Conservation (phyloP, 2,329 filamentous ascomycete genomes). For the Colletotrichum aenigma region DNA sequence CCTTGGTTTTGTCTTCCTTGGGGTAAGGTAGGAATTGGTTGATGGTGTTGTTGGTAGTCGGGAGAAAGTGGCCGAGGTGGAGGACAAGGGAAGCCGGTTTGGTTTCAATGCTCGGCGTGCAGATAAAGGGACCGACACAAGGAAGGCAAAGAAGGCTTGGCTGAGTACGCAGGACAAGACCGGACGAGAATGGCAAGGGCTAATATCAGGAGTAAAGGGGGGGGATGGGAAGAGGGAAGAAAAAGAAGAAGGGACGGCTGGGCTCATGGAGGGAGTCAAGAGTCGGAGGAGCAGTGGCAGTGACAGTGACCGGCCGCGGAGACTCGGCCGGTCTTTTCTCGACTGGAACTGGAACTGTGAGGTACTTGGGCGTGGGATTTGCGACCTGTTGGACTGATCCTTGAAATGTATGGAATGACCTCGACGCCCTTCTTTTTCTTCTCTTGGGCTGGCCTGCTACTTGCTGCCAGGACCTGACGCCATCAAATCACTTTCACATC, state of each 20-base stretch:
- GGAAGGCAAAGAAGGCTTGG: not conserved
- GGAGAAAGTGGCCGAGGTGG: not conserved
- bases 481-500: conserved; percentile 4
- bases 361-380: not conserved
- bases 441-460: not conserved
- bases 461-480: not conserved
- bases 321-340: not conserved
- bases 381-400: not conserved
- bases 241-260: not conserved
- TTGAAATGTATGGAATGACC: not conserved
- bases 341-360: not conserved
- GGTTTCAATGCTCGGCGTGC: not conserved
- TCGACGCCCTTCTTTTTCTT: not conserved
- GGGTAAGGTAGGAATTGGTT: not conserved
- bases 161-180: not conserved
- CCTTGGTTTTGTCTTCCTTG: not conserved
- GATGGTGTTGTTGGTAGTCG: not conserved
- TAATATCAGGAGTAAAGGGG: not conserved
- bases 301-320: not conserved
- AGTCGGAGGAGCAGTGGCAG: not conserved
- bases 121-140: not conserved
- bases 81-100: conserved; percentile 6
- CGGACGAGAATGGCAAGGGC: conserved; percentile 1
- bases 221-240: not conserved
- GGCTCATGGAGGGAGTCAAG: not conserved